These are phyloP conservation scores for Lathyrus sativus DNA, from an alignment of 306 rosid species.

Conservation along the genomic window DNA sequence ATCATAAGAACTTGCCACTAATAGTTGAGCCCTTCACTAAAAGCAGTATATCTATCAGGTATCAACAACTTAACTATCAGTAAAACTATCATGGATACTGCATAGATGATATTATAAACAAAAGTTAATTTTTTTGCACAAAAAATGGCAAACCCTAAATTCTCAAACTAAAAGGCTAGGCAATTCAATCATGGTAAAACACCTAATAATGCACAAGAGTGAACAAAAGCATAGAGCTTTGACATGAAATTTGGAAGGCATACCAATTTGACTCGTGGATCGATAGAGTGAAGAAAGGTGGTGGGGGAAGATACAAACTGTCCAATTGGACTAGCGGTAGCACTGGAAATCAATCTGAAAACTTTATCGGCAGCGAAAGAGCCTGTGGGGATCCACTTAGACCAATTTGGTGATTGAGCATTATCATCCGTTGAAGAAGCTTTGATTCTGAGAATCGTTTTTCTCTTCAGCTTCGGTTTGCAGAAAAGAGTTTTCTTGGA, in stretches of 20 bases:
- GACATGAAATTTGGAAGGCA: background rate
- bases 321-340: slow-evolving; percentile 90
- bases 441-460: slow-evolving; percentile 39
- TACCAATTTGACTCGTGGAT: slow-evolving; percentile 89
- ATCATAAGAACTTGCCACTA: slow-evolving; percentile 6
- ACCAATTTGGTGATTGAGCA: slow-evolving; percentile 54
- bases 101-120: background rate
- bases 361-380: slow-evolving; percentile 80
- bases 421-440: slow-evolving; percentile 62
- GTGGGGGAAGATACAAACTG: slow-evolving; percentile 83
- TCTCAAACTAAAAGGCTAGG: slow-evolving; percentile 23
- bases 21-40: background rate
- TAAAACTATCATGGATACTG: background rate
- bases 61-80: slow-evolving; percentile 15
- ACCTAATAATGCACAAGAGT: background rate
- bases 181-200: slow-evolving; percentile 5
- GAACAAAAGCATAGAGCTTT: slow-evolving; percentile 1
- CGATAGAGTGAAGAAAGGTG: slow-evolving; percentile 87
- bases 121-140: background rate
- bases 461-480: slow-evolving; percentile 34
- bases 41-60: slow-evolving; percentile 9
- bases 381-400: slow-evolving; percentile 63
- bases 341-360: slow-evolving; percentile 73
- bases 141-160: slow-evolving; percentile 26
- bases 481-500: slow-evolving; percentile 33